These are phyloP conservation scores for Hordeum pubiflorum DNA, from an alignment of 202 grass and related monocot genomes.

Conservation along the genomic window DNA sequence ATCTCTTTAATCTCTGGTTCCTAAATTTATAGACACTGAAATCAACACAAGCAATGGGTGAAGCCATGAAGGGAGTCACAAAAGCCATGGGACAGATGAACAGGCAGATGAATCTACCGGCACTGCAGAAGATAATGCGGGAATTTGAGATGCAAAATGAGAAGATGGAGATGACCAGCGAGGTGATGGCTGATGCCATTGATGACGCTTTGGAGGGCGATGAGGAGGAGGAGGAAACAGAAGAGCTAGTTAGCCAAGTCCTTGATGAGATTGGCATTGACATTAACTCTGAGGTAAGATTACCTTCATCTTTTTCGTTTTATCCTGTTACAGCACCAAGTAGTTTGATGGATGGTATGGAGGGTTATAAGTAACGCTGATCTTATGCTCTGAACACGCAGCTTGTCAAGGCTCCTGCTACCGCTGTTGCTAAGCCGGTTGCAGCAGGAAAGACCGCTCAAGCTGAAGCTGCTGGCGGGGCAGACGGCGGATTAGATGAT, in stretches of 20 bases:
- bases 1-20: no score
- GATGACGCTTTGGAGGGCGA: constrained; percentile 71
- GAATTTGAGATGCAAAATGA: constrained; percentile 84
- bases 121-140: constrained; percentile 69
- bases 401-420: constrained; percentile 53
- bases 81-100: constrained; percentile 88
- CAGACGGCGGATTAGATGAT: constrained; percentile 52
- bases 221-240: constrained; percentile 68
- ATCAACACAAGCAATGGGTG: constrained; percentile 85
- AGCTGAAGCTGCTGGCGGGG: constrained; percentile 41
- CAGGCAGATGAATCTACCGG: constrained; percentile 73
- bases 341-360: not conserved
- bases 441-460: constrained; percentile 47
- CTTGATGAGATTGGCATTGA: constrained; percentile 71
- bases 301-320: not conserved
- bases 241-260: constrained; percentile 63
- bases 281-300: constrained; percentile 57
- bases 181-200: constrained; percentile 57
- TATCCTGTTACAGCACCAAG: not conserved
- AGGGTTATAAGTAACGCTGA: not conserved
- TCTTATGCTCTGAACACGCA: not conserved
- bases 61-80: constrained; percentile 85
- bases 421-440: constrained; percentile 34
- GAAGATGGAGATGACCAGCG: constrained; percentile 74
- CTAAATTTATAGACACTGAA: constrained; percentile 49